Percentiles rank a stretch among this genome's conserved stretches.
Conservation (phyloP, 2,329 filamentous ascomycete genomes). For the Bipolaris bicolor region DNA sequence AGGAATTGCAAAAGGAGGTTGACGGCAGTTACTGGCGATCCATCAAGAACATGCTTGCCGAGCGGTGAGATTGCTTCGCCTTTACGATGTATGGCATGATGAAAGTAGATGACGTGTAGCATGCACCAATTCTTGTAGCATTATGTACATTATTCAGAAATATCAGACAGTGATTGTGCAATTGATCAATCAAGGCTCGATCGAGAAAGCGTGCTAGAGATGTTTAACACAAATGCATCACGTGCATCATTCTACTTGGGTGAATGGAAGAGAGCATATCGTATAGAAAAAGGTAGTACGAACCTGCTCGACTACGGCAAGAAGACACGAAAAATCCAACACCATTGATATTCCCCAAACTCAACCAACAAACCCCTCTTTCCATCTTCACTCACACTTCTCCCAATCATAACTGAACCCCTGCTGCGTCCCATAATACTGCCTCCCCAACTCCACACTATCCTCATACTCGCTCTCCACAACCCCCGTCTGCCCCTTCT, state of each 20-base stretch:
- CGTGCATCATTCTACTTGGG: too few species aligned
- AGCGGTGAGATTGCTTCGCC: constrained; percentile 61
- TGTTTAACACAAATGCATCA: too few species aligned
- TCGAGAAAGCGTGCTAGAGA: too few species aligned
- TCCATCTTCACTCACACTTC: constrained; percentile 14
- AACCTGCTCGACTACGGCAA: background rate
- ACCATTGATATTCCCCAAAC: background rate
- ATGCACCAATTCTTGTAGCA: constrained; percentile 2
- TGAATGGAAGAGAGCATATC: too few species aligned
- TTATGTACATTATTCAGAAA: constrained; percentile 6
- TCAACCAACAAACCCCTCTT: too few species aligned
- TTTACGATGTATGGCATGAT: background rate
- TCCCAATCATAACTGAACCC: constrained; percentile 28
- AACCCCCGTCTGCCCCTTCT: constrained; percentile 16
- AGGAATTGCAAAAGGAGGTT: constrained; percentile 77
- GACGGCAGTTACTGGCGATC: constrained; percentile 71
- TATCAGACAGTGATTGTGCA: background rate
- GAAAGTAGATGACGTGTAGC: constrained; percentile 4
- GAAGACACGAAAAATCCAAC: background rate
- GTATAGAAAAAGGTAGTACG: background rate
- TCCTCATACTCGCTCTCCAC: constrained; percentile 16
- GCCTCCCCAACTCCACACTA: constrained; percentile 4
- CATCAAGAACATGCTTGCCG: constrained; percentile 82
- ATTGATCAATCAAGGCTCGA: too few species aligned
- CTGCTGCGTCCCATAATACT: constrained; percentile 25